Conservation (phyloP, 164 flowering plant genomes). For the Buxus sempervirens region DNA sequence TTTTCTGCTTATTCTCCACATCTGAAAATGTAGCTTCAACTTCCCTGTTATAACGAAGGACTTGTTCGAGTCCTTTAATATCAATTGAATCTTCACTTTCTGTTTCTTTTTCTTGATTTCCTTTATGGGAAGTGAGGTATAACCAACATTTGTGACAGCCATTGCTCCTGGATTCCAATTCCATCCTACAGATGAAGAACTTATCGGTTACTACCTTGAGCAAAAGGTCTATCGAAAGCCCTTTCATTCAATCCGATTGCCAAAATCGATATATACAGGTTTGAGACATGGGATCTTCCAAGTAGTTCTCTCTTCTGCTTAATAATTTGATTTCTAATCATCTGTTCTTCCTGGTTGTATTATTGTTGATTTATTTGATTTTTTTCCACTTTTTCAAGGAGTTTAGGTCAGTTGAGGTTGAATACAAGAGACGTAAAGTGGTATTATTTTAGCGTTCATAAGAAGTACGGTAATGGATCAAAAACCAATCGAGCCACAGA, state of each 20-base stretch:
- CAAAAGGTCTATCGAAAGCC: slow-evolving; percentile 38
- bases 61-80: background rate
- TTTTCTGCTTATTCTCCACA: too few relatives aligned
- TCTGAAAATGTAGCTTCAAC: background rate
- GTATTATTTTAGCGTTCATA: slow-evolving; percentile 55
- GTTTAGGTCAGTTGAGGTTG: slow-evolving; percentile 47
- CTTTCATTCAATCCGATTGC: slow-evolving; percentile 51
- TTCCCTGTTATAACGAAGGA: background rate
- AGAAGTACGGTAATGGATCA: slow-evolving; percentile 49
- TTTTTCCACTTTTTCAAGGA: slow-evolving; percentile 3
- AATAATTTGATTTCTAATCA: background rate
- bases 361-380: background rate
- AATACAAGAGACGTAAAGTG: slow-evolving; percentile 55
- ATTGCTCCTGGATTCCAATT: slow-evolving; percentile 70
- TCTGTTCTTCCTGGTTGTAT: background rate
- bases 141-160: slow-evolving; percentile 25
- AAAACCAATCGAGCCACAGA: slow-evolving; percentile 49
- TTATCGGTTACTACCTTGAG: slow-evolving; percentile 42
- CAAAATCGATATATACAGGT: slow-evolving; percentile 61
- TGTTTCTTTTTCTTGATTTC: background rate
- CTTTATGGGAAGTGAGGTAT: slow-evolving; percentile 2
- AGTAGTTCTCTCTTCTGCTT: slow-evolving; percentile 24
- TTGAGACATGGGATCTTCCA: slow-evolving; percentile 75
- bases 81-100: background rate
- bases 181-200: slow-evolving; percentile 52